Evolutionary conservation across 1,284 basidiomycete species (phyloP).

Genomic region (Wolfiporia cocos): DNA sequence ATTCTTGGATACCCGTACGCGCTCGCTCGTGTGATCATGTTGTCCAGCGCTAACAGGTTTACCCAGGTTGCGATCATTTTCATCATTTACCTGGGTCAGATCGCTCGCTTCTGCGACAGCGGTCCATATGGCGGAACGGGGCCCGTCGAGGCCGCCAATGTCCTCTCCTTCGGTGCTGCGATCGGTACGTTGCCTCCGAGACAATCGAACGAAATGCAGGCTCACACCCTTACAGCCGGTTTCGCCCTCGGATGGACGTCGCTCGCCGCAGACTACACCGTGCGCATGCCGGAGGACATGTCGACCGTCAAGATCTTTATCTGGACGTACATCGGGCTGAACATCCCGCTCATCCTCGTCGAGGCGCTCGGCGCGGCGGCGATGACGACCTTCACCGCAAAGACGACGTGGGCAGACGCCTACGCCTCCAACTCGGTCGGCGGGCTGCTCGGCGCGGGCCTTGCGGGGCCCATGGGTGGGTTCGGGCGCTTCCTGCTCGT

Average conservation of each 20-base stretch:
- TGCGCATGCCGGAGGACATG: constrained; percentile 28
- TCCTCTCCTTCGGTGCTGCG: constrained; percentile 22
- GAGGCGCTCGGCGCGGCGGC: constrained; percentile 10
- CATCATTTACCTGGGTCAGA: constrained; percentile 27
- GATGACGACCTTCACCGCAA: constrained; percentile 23
- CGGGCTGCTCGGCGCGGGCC: constrained; percentile 22
- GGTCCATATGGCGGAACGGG: constrained; percentile 17
- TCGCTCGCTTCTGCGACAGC: constrained; percentile 19
- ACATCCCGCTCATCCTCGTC: constrained; percentile 15
- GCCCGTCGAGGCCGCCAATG: constrained; percentile 19
- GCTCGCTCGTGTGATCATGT: too few relatives aligned
- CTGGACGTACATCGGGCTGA: constrained; percentile 29
- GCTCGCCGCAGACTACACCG: constrained; percentile 26
- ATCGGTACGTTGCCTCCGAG: constrained; percentile 8
- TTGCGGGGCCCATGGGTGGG: constrained; percentile 20
- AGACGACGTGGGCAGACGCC: constrained; percentile 18
- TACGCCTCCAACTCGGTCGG: constrained; percentile 21
- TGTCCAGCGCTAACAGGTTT: too few relatives aligned
- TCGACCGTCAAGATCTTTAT: constrained; percentile 24
- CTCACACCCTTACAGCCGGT: constrained; percentile 12
- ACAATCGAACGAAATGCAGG: background rate
- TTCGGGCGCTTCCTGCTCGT: constrained; percentile 26
- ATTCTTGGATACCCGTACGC: constrained; percentile 32
- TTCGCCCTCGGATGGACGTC: constrained; percentile 24
- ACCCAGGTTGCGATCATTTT: constrained; percentile 18